Evolutionary conservation across 129 eudicot species (phyloP), one percentile per base, ranked within the genome.

Genomic region (Dittrichia graveolens): DNA sequence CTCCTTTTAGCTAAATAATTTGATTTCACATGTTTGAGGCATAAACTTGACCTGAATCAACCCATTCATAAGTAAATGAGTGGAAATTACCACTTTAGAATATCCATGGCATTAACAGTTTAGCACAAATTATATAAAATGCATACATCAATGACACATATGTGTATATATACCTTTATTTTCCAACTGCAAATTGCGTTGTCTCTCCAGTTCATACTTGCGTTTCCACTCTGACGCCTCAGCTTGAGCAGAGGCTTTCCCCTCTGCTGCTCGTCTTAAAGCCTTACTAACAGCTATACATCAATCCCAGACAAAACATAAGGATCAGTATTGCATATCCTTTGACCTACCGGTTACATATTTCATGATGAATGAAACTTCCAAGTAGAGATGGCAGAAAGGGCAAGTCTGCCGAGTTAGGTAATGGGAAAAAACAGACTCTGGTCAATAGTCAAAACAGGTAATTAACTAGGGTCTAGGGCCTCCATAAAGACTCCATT

Each of bases 151-250:
- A 0, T 43, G 3, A 57, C 8, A 37, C 9, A 4, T 47, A 72
- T 46, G 39, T 65, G 15, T 12, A 40, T 11, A 2, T 61, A 18
- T 12, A 93, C 99, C 99, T 90, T 86, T 88, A 57, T 68, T 65
- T 76, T 90, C 99, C 85, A 95, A 79, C 67, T 79, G 91, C 76
- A 49, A 48, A 77, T 90, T 95, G 54, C 80, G 80, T 42, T 75
- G 81, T 72, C 86, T 83, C 85, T 90, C 97, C 75, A 84, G 71
- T 80, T 95, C 99, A 80, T 85, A 95, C 80, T 90, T 95, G 15
- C 97, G 97, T 83, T 95, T 90, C 99, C 99, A 95, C 71, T 95
- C 99, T 72, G 88, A 82, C 12, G 99, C 99, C 78, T 95, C 99
- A 52, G 96, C 92, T 79, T 84, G 93, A 48, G 97, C 97, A 61